Evolutionary conservation across 768 basidiomycete genomes (phyloP).

Genomic region (Phylloporus scabripes): DNA sequence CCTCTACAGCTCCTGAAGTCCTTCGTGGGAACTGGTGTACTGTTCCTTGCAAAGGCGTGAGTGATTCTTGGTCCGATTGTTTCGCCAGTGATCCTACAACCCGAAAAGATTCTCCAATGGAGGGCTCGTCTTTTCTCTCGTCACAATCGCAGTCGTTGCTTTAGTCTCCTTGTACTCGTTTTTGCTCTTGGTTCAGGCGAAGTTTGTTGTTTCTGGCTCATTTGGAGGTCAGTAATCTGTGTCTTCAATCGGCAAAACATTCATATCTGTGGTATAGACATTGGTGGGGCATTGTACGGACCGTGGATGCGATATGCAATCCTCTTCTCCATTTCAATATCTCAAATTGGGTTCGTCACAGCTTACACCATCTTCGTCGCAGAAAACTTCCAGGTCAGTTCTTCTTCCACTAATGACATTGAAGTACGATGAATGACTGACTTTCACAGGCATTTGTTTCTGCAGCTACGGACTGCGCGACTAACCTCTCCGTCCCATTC

Average conservation of each 20-base stretch:
- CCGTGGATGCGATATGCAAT: slow-evolving; percentile 90
- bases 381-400: slow-evolving; percentile 64
- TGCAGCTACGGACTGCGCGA: slow-evolving; percentile 72
- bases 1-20: slow-evolving; percentile 71
- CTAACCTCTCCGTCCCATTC: slow-evolving; percentile 60
- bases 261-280: slow-evolving; percentile 50
- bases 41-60: slow-evolving; percentile 94
- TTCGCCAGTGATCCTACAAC: slow-evolving; percentile 5
- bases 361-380: slow-evolving; percentile 97
- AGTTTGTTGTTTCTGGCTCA: slow-evolving; percentile 83
- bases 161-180: slow-evolving; percentile 89
- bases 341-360: slow-evolving; percentile 82
- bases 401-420: not conserved
- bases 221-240: slow-evolving; percentile 69
- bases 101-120: slow-evolving; percentile 83
- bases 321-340: slow-evolving; percentile 79
- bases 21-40: slow-evolving; percentile 91
- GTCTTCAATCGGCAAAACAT: not conserved
- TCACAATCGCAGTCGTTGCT: slow-evolving; percentile 78
- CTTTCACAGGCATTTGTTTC: slow-evolving; percentile 68
- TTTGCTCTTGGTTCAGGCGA: slow-evolving; percentile 81
- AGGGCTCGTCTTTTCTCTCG: slow-evolving; percentile 80
- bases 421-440: not conserved
- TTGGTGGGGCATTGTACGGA: slow-evolving; percentile 89
- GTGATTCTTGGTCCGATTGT: not conserved